These are phyloP conservation scores for Barnettozyma populi DNA, from an alignment of 805 yeast genomes.

Conservation along the genomic window DNA sequence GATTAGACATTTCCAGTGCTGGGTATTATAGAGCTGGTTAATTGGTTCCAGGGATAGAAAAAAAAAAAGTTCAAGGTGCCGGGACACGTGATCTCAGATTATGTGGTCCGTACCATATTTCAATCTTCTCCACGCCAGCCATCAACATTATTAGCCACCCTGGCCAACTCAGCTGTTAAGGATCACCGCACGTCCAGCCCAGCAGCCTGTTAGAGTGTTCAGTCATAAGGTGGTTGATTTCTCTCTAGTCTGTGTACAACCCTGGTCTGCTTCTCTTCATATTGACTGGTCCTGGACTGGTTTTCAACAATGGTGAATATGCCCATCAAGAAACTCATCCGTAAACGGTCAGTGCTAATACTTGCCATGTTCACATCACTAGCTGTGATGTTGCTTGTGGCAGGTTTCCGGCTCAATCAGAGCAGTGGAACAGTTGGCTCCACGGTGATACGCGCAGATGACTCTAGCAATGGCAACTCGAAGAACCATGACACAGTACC, in stretches of 20 bases:
- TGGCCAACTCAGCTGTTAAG: background rate
- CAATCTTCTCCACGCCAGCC: too few relatives aligned
- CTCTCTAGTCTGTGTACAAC: too few relatives aligned
- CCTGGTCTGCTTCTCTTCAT: too few relatives aligned
- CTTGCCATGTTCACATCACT: slow-evolving; percentile 8
- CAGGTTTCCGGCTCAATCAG: background rate
- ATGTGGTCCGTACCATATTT: background rate
- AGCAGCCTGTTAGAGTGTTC: too few relatives aligned
- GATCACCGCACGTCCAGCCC: background rate
- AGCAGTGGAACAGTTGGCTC: background rate
- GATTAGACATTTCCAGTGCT: slow-evolving; percentile 4
- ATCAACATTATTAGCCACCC: too few relatives aligned
- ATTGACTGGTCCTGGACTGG: background rate
- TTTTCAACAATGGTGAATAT: background rate
- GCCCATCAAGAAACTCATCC: slow-evolving; percentile 12
- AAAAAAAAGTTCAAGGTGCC: too few relatives aligned
- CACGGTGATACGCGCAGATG: background rate
- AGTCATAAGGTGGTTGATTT: background rate
- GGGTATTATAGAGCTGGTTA: too few relatives aligned
- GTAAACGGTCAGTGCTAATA: slow-evolving; percentile 14
- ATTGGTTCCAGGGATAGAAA: too few relatives aligned
- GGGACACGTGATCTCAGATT: background rate
- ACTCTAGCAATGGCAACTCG: background rate
- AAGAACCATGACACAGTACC: slow-evolving; percentile 21
- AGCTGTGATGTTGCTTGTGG: slow-evolving; percentile 1